Evolutionary conservation across 176 grass and related monocot genomes (phyloP).

Genomic region (Tuctoria greenei): DNA sequence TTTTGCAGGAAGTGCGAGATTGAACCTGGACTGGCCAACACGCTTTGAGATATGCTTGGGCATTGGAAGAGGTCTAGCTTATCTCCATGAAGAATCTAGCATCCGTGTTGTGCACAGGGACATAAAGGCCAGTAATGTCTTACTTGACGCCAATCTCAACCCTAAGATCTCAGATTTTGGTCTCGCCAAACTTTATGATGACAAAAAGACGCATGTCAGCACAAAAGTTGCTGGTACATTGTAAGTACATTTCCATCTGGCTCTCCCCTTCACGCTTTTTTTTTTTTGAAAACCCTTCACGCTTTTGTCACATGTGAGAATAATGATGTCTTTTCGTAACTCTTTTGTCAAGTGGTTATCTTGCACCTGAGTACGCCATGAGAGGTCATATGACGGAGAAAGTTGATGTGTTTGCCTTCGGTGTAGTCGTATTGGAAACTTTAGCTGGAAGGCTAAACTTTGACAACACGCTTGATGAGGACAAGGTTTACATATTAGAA

Average conservation of each 20-base stretch:
- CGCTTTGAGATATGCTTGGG: slow-evolving; percentile 86
- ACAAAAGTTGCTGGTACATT: slow-evolving; percentile 89
- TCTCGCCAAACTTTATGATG: slow-evolving; percentile 86
- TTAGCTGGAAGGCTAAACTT: slow-evolving; percentile 75
- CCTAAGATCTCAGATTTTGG: slow-evolving; percentile 95
- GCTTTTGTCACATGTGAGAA: neutral
- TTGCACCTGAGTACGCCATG: slow-evolving; percentile 92
- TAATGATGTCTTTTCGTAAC: neutral
- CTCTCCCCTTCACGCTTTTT: neutral
- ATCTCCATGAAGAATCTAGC: slow-evolving; percentile 83
- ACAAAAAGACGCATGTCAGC: slow-evolving; percentile 78
- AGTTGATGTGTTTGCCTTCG: slow-evolving; percentile 79
- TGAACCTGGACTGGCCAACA: slow-evolving; percentile 61
- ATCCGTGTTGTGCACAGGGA: slow-evolving; percentile 83
- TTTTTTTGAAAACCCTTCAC: neutral
- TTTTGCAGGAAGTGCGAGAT: slow-evolving; percentile 48
- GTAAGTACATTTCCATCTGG: slow-evolving; percentile 48
- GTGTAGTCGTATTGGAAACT: slow-evolving; percentile 61
- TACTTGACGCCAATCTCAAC: slow-evolving; percentile 65
- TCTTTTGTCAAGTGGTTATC: slow-evolving; percentile 60
- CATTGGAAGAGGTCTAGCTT: slow-evolving; percentile 65
- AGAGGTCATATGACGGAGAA: slow-evolving; percentile 94
- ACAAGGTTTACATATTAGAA: slow-evolving; percentile 76
- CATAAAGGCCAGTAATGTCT: slow-evolving; percentile 85
- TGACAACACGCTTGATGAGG: slow-evolving; percentile 34